These are phyloP conservation scores for Chlamydomonas sphaeroides DNA, from an alignment of 139 green algal genomes.

Conservation along the genomic window DNA sequence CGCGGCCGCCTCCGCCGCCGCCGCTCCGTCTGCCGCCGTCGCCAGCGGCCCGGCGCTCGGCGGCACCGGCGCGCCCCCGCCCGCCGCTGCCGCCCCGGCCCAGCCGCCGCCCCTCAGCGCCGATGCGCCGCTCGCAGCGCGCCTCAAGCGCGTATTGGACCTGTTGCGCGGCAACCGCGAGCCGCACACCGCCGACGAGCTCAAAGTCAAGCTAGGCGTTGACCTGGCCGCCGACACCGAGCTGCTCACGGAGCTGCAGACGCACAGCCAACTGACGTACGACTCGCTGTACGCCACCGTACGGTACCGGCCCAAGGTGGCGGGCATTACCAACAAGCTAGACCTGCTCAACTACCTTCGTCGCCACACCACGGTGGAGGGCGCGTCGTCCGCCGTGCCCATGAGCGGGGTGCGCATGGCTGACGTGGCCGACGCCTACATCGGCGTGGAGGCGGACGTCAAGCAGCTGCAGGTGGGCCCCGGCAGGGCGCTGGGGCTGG, in stretches of 20 bases:
- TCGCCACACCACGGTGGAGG: conserved; percentile 31
- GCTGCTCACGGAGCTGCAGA: neutral
- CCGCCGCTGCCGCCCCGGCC: neutral
- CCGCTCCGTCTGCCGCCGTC: neutral
- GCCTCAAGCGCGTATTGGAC: conserved; percentile 28
- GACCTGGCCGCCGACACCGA: conserved; percentile 21
- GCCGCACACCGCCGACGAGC: conserved; percentile 2
- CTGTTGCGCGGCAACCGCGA: conserved; percentile 11
- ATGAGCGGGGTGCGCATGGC: conserved; percentile 25
- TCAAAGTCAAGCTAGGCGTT: neutral
- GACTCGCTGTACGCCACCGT: neutral
- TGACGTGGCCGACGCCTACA: conserved; percentile 23
- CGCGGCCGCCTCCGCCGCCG: neutral
- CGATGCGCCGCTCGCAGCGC: conserved; percentile 7
- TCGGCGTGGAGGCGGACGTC: conserved; percentile 1
- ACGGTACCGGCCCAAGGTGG: conserved; percentile 15
- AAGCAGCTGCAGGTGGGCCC: conserved; percentile 19
- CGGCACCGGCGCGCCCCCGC: neutral
- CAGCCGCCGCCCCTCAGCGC: neutral
- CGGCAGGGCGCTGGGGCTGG: too few relatives aligned
- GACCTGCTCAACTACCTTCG: conserved; percentile 41
- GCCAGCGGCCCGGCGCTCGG: neutral
- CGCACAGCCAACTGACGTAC: conserved; percentile 24
- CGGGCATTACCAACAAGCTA: conserved; percentile 4
- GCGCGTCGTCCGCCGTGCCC: conserved; percentile 6